Evolutionary conservation across 192 early-diverging fungal genomes (phyloP), one percentile per base, ranked within the genome.

Genomic region (Podochytrium sp.): DNA sequence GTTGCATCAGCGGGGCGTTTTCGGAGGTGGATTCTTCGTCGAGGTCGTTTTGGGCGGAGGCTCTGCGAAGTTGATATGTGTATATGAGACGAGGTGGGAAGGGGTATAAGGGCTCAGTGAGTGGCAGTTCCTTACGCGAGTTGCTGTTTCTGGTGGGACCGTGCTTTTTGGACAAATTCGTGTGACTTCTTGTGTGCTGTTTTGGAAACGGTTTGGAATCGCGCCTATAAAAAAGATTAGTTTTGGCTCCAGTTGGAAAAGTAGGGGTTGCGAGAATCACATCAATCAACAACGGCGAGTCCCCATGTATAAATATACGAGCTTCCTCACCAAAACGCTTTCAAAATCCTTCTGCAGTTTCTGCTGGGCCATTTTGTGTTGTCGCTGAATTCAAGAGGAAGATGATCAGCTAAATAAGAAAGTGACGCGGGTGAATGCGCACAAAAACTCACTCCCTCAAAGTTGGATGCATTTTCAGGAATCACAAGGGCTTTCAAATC

Each of bases 321-420:
- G 20, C 43, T 5, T 23, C 20, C 41, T 23, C 23, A 71, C 69
- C 33, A 98, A 65, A 1, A 96, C 93, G 69, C 92, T 92, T 73
- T 96, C 93, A 75, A 99, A 98, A 71, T 99, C 97, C 43, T 93
- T 95, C 29, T 92, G 92, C 40, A 99, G 83, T 75, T 98, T 98
- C 76, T 97, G 91, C 63, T 97, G 92, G 71, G 93, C 92, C 50
- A 96, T 84, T 79, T 93, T 92, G 43, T 90, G 87, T 71, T 93
- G 91, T 40, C 90, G 81, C 83, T 91, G 69, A 41, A 59, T 14
- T 51, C n/a, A 35, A 29, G 27, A 38, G 1, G 18, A 56, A 37
- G n/a, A 41, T 7, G 64, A 35, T 27, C 29, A 67, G 20, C 23
- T 12, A 30, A 10, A 34, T 52, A 50, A 61, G 20, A 27, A 27